These are phyloP conservation scores for Fusarium sp. DNA, from an alignment of 2,329 filamentous ascomycete genomes.

Conservation along the genomic window DNA sequence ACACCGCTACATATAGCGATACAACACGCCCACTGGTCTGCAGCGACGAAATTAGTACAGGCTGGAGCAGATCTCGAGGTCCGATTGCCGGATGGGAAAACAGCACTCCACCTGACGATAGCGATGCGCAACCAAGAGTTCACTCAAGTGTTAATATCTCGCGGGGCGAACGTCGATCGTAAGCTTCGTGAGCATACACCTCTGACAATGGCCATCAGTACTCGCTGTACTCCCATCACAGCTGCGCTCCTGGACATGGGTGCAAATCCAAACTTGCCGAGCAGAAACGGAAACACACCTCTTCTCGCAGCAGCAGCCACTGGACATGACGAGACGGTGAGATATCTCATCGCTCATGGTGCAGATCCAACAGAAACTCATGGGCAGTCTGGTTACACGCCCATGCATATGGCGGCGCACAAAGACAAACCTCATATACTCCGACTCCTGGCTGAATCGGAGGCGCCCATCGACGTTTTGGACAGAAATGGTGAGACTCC, in stretches of 20 bases:
- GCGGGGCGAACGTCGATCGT: constrained; percentile 43
- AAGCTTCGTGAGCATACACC: constrained; percentile 44
- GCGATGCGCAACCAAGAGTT: constrained; percentile 46
- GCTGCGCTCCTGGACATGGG: constrained; percentile 43
- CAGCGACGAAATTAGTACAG: constrained; percentile 42
- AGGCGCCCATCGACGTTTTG: constrained; percentile 39
- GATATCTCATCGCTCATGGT: constrained; percentile 43
- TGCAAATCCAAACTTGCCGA: constrained; percentile 42
- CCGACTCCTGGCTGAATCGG: constrained; percentile 37
- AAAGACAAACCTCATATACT: constrained; percentile 43
- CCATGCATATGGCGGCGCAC: constrained; percentile 47
- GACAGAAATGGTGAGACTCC: constrained; percentile 44
- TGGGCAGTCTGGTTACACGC: constrained; percentile 41
- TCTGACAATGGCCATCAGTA: constrained; percentile 44
- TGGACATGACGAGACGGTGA: constrained; percentile 45
- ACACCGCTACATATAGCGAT: constrained; percentile 44
- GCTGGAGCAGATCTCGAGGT: constrained; percentile 44
- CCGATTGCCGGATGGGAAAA: constrained; percentile 42
- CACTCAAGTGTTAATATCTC: constrained; percentile 43
- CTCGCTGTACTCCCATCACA: constrained; percentile 43
- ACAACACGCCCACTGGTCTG: constrained; percentile 39
- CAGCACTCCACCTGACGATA: constrained; percentile 44
- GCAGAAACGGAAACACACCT: constrained; percentile 45
- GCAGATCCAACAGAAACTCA: constrained; percentile 39
- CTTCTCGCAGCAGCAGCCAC: constrained; percentile 43